These are phyloP conservation scores for Rhodotorula diobovata DNA, from an alignment of 768 basidiomycete genomes.

Conservation along the genomic window DNA sequence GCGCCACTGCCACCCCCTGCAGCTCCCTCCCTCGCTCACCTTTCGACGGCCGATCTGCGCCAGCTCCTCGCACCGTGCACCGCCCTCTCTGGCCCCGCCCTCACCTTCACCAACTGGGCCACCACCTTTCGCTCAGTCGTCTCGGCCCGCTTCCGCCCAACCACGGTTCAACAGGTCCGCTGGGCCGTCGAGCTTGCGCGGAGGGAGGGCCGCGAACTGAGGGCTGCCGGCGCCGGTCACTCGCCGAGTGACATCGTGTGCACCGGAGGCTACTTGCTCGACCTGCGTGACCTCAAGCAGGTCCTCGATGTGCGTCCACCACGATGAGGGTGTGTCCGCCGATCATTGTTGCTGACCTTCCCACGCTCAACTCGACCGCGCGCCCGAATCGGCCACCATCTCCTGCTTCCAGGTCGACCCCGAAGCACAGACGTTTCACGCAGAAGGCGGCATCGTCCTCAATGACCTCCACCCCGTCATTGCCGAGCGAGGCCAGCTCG, in stretches of 20 bases:
- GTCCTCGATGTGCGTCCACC: slow-evolving; percentile 65
- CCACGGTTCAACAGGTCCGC: slow-evolving; percentile 62
- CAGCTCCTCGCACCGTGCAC: slow-evolving; percentile 57
- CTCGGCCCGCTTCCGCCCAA: slow-evolving; percentile 69
- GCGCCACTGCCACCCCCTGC: slow-evolving; percentile 14
- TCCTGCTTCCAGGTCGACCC: slow-evolving; percentile 60
- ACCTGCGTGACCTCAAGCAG: slow-evolving; percentile 66
- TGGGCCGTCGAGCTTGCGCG: slow-evolving; percentile 75
- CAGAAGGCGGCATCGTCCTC: slow-evolving; percentile 63
- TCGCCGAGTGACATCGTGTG: slow-evolving; percentile 90
- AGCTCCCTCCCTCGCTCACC: slow-evolving; percentile 48
- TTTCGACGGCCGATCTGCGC: slow-evolving; percentile 54
- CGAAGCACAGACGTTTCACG: slow-evolving; percentile 63
- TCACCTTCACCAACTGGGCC: slow-evolving; percentile 80
- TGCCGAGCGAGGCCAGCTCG: slow-evolving; percentile 59
- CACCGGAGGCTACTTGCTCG: slow-evolving; percentile 65
- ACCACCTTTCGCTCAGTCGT: slow-evolving; percentile 68
- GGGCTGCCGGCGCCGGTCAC: slow-evolving; percentile 85
- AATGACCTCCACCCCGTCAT: slow-evolving; percentile 49
- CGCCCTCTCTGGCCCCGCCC: slow-evolving; percentile 48
- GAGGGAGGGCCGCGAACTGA: slow-evolving; percentile 64
- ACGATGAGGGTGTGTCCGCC: too few relatives aligned
- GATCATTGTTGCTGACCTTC: not conserved
- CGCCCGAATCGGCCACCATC: slow-evolving; percentile 15
- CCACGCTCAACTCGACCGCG: not conserved